Conservation (phyloP, 805 yeast genomes). For the Yarrowia divulgata region DNA sequence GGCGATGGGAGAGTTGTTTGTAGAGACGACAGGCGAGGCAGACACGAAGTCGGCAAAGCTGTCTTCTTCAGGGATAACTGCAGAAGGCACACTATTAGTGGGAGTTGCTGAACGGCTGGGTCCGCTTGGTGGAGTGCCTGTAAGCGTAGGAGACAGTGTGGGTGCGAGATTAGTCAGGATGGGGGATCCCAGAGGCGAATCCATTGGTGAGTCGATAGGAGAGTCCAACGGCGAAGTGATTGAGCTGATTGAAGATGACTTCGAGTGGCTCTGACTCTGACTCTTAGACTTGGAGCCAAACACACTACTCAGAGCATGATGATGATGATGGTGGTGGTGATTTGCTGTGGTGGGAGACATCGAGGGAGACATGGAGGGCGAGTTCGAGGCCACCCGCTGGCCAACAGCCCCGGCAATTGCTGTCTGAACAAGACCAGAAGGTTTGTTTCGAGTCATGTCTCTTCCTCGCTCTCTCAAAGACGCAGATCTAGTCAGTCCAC, state of each 20-base stretch:
- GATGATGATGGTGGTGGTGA: neutral
- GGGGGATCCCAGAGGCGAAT: constrained; percentile 20
- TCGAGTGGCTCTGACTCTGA: neutral
- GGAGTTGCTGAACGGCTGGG: constrained; percentile 5
- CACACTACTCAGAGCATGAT: constrained; percentile 9
- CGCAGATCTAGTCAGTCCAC: constrained; percentile 7
- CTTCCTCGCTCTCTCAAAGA: constrained; percentile 19
- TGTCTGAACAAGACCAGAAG: constrained; percentile 9
- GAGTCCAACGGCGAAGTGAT: constrained; percentile 10
- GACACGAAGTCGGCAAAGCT: constrained; percentile 19
- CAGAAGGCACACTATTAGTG: neutral
- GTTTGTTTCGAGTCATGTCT: constrained; percentile 16
- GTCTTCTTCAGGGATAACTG: neutral
- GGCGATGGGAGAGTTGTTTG: neutral
- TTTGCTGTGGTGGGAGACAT: neutral
- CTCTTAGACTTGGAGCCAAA: constrained; percentile 10
- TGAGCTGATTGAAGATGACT: constrained; percentile 3
- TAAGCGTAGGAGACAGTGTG: constrained; percentile 6
- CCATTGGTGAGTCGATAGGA: constrained; percentile 16
- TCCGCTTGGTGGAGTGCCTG: constrained; percentile 3
- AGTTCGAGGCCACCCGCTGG: constrained; percentile 1
- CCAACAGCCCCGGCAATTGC: constrained; percentile 19
- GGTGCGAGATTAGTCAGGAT: constrained; percentile 12
- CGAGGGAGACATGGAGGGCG: constrained; percentile 9
- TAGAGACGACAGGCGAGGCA: constrained; percentile 15